Evolutionary conservation across 129 eudicot species (phyloP).

Genomic region (Tanacetum coccineum): DNA sequence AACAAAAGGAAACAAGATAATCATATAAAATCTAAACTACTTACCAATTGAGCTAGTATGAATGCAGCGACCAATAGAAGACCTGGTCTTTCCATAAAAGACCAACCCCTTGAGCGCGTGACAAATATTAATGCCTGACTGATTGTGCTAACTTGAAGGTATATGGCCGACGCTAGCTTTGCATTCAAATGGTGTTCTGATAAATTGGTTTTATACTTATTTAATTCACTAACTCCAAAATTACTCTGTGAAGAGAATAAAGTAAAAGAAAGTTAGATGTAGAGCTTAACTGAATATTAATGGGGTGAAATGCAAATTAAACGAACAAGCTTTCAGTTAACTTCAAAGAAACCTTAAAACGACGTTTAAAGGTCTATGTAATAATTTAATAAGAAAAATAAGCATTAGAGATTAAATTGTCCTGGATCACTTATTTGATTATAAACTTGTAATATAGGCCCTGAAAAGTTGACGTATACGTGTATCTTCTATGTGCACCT

Average conservation of each 20-base stretch:
- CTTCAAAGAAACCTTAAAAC: too few relatives aligned
- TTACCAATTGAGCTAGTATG: slow-evolving; percentile 50
- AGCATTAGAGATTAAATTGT: too few relatives aligned
- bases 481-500: neutral
- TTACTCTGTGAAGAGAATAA: slow-evolving; percentile 23
- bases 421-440: too few relatives aligned
- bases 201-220: neutral
- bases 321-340: too few relatives aligned
- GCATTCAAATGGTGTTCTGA: slow-evolving; percentile 9
- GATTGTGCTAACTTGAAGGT: slow-evolving; percentile 61
- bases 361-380: too few relatives aligned
- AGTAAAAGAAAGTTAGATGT: slow-evolving; percentile 14
- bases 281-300: neutral
- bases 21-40: neutral
- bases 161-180: slow-evolving; percentile 45
- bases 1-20: slow-evolving; percentile 2
- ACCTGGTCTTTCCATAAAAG: slow-evolving; percentile 47
- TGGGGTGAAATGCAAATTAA: neutral
- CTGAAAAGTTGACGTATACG: neutral
- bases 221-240: slow-evolving; percentile 32
- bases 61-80: slow-evolving; percentile 38
- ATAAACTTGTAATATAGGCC: neutral
- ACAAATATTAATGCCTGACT: slow-evolving; percentile 53
- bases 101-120: slow-evolving; percentile 53
- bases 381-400: too few relatives aligned